Conservation (phyloP, 805 yeast genomes). For the Saturnispora besseyi region DNA sequence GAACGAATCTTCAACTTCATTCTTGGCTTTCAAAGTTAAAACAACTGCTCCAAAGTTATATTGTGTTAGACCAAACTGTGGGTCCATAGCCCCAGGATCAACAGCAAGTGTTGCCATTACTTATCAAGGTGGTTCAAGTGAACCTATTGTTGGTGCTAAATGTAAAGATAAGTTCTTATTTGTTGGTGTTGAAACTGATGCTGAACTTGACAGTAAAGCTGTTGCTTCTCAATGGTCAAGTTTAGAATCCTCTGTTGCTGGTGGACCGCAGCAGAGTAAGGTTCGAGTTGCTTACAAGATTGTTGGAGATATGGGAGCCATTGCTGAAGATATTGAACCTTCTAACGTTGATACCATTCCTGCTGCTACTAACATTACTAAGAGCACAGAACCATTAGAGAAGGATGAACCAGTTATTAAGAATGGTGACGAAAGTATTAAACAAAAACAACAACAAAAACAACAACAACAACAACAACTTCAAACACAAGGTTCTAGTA, state of each 20-base stretch:
- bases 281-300: slow-evolving; percentile 26
- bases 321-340: slow-evolving; percentile 23
- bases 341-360: slow-evolving; percentile 12
- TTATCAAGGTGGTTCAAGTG: slow-evolving; percentile 72
- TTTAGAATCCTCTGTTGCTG: slow-evolving; percentile 47
- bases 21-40: slow-evolving; percentile 85
- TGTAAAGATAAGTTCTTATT: slow-evolving; percentile 90
- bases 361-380: slow-evolving; percentile 8
- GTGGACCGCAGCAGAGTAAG: slow-evolving; percentile 21
- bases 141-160: slow-evolving; percentile 63
- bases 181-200: slow-evolving; percentile 72
- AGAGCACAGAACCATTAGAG: background rate
- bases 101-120: slow-evolving; percentile 69
- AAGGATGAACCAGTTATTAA: background rate
- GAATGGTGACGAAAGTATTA: background rate
- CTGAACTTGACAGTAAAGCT: slow-evolving; percentile 42
- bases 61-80: slow-evolving; percentile 94
- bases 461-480: slow-evolving; percentile 6
- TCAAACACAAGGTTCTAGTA: background rate
- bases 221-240: slow-evolving; percentile 69
- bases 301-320: slow-evolving; percentile 24
- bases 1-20: slow-evolving; percentile 44
- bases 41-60: slow-evolving; percentile 94
- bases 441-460: background rate
- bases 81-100: slow-evolving; percentile 67